Base-by-base conservation (phyloP, 768 basidiomycete genomes). In the Boletus bicolor region DNA sequence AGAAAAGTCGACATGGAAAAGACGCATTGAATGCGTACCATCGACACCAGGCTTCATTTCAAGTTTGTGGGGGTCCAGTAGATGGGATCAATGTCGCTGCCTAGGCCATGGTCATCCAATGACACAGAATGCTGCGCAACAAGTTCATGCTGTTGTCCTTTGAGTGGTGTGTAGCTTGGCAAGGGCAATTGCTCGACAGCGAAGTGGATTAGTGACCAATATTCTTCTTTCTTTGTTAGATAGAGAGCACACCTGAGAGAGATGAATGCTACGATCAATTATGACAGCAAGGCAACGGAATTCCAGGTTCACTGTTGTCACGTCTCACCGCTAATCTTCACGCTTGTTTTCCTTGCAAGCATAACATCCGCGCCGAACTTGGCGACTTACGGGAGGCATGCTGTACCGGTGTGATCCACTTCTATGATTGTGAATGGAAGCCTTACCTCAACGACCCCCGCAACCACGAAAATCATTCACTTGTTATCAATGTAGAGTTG, bases 51-150 rank as follows among this genome's bases (percentile, higher is more conserved):
- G 54, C 12, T 82, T 81, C 43, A 64, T 69, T 70, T 75, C 19
- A 19, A 19, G 19, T 19, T 19, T 82, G 46, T 71, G 77, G 32
- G 64, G 55, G 55, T 67, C 67, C 12, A 2, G n/a, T 10, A 51
- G 50, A 76, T 57, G 72, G 19, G 19, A 54, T 61, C 72, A 41
- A 28, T 51, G 32, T 81, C 82, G 60, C 84, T 83, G 57, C 85
- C 84, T 55, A 83, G 83, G 55, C 77, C 79, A 7, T 82, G 79
- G 21, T 79, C 79, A 53, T 79, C 65, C 57, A 72, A 64, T 48
- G 66, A 39, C 51, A 64, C 64, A 49, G 64, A 49, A 49, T 63
- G 57, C 39, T 72, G 72, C 54, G 72, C 54, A 48, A 69, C 58
- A 19, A 19, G 19, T 43, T 46, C 54, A 57, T 62, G 59, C 53